phyloP scores from a whole-genome alignment of 2,329 filamentous ascomycete species.

The Colletotrichum eleusines region DNA sequence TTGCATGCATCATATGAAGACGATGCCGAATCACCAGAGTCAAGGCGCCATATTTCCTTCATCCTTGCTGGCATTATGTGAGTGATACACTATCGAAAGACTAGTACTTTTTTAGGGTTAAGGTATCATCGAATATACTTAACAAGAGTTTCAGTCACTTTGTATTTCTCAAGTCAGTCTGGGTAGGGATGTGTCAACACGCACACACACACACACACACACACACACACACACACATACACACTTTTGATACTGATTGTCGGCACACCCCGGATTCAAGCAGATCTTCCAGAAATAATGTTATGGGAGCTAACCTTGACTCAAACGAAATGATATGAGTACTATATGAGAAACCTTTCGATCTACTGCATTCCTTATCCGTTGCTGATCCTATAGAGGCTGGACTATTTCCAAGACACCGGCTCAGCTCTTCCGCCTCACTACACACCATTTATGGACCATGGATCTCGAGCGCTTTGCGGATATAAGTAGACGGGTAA shows the following conservation, averaged over 20 bases:
- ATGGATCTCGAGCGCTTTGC: slow-evolving; percentile 27
- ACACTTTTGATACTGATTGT: background rate
- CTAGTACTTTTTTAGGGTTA: background rate
- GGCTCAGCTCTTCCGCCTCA: slow-evolving; percentile 6
- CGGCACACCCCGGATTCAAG: background rate
- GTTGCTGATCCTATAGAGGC: background rate
- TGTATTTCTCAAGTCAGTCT: slow-evolving; percentile 7
- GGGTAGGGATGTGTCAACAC: slow-evolving; percentile 12
- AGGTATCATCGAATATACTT: background rate
- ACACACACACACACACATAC: too few relatives aligned
- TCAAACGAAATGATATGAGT: too few relatives aligned
- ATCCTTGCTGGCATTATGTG: slow-evolving; percentile 9
- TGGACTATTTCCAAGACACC: background rate
- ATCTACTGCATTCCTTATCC: background rate
- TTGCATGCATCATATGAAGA: slow-evolving; percentile 7
- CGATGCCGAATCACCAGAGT: background rate
- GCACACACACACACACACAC: slow-evolving; percentile 9
- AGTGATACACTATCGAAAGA: background rate
- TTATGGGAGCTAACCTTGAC: too few relatives aligned
- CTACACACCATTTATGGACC: slow-evolving; percentile 6
- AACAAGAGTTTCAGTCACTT: slow-evolving; percentile 1
- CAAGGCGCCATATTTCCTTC: background rate
- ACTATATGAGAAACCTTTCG: background rate
- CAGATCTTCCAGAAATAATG: too few relatives aligned
- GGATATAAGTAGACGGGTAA: slow-evolving; percentile 19